Conservation (phyloP, 2,329 filamentous ascomycete species). For the Stemphylium vesicarium region DNA sequence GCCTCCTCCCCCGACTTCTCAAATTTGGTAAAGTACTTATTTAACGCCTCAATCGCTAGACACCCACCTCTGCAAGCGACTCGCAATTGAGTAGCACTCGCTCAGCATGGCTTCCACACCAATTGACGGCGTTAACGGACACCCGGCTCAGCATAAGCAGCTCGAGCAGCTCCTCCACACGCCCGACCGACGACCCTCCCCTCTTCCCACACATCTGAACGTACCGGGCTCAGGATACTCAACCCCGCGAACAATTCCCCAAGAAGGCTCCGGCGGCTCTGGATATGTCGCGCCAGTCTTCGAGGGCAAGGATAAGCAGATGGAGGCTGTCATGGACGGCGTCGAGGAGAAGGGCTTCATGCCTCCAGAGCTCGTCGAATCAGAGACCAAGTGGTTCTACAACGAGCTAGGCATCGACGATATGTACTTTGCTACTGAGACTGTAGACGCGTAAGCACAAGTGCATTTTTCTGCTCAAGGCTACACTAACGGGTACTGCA, state of each 20-base stretch:
- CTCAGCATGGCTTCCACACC: slow-evolving; percentile 44
- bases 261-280: slow-evolving; percentile 76
- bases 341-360: slow-evolving; percentile 85
- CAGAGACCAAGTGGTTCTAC: slow-evolving; percentile 96
- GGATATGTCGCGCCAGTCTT: slow-evolving; percentile 96
- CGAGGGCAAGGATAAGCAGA: slow-evolving; percentile 89
- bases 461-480: not conserved
- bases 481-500: slow-evolving; percentile 26
- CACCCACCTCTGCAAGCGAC: not conserved
- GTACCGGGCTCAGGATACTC: slow-evolving; percentile 64
- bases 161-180: slow-evolving; percentile 61
- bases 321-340: slow-evolving; percentile 80
- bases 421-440: slow-evolving; percentile 95
- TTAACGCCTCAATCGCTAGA: slow-evolving; percentile 12
- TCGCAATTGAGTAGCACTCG: slow-evolving; percentile 1
- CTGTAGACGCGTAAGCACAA: slow-evolving; percentile 66
- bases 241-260: slow-evolving; percentile 75
- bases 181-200: slow-evolving; percentile 74
- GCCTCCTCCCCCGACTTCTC: slow-evolving; percentile 14
- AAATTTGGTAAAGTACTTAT: slow-evolving; percentile 18
- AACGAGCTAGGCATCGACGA: slow-evolving; percentile 97
- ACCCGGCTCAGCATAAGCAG: slow-evolving; percentile 59
- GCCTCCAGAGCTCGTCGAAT: slow-evolving; percentile 79
- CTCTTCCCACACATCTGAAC: slow-evolving; percentile 84
- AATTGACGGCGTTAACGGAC: slow-evolving; percentile 33